Base-by-base conservation (phyloP, 1,284 basidiomycete genomes). In the Tremellales sp. region DNA sequence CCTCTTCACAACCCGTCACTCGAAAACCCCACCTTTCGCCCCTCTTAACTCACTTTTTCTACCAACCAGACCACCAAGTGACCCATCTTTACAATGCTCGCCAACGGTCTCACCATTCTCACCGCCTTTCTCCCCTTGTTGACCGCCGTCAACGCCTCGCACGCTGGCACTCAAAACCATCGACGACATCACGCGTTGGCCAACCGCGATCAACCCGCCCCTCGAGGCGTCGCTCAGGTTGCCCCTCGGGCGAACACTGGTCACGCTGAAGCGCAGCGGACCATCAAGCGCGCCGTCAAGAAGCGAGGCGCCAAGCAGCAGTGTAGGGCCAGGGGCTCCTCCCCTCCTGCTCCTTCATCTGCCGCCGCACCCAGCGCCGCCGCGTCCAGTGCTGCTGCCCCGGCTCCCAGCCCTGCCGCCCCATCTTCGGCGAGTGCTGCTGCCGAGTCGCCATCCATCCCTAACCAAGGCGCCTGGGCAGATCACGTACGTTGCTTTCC, bases 41-140 rank as follows among this genome's bases (percentile, higher is more conserved):
- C n/a, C n/a, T n/a, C n/a, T n/a, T n/a, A n/a, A n/a, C n/a, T 15
- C 29, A 31, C 29, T 31, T 31, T 15, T 8, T 31, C 29, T 31
- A 8, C 29, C 8, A 31, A 31, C 15, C 29, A 31, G n/a, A n/a
- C 15, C 15, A 31, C 29, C 29, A n/a, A n/a, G 29, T 31, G 15
- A 31, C n/a, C 40, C 19, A 11, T 39, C 21, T 23, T 23, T 33
- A 51, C 44, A n/a, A 67, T 67, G 64, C 55, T 64, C 45, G 52
- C 62, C 37, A 41, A 56, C 41, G 52, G 58, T 44, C 21, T 60
- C 49, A 52, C 60, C 40, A 29, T 66, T 48, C 49, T 68, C 39
- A 52, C 60, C 39, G 47, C 61, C 25, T 43, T 65, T 41, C 57
- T 67, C 8, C 67, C 65, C 8, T 56, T 65, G 27, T 53, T 69